Evolutionary conservation across 1,284 basidiomycete species (phyloP), one percentile per base, ranked within the genome.

Genomic region (Rhodotorula sp.): DNA sequence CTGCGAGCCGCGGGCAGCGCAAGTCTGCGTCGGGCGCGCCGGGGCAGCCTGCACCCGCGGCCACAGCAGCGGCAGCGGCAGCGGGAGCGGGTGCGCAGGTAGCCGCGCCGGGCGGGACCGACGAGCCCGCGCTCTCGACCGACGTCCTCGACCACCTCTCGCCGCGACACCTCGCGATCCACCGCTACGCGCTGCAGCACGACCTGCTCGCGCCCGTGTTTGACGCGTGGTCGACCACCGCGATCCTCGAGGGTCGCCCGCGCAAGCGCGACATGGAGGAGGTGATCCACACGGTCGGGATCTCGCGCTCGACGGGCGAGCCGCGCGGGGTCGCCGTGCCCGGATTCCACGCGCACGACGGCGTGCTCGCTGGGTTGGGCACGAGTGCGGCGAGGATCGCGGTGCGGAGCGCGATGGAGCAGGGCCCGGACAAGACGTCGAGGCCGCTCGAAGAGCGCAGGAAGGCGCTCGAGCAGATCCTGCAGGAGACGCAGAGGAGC

Each of bases 101-200:
- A n/a, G 45, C 55, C 8, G 63, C 53, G 16, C 34, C 34, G 34
- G 34, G 34, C 34, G 34, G 34, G 34, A 34, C 34, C 34, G 34
- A 57, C 46, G 53, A 46, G 3, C 58, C 64, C 23, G n/a, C 67
- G 8, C 54, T 41, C 25, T 23, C 42, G 16, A 58, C 52, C 56
- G 74, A 76, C 53, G 50, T 76, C n/a, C 60, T 76, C 56, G 74
- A 76, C 49, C 49, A 66, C 25, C 42, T 76, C 8, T 67, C 71
- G 14, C 50, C 64, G 10, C 70, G 73, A 1, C 70, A 72, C 41
- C 42, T 72, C 34, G 73, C 73, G 17, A 63, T 62, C 3, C 62
- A 67, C 49, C 73, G 74, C 21, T 66, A 71, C 54, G 56, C 66
- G 5, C 19, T 19, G 27, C 48, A 70, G 16, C 72, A 76, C 59